Evolutionary conservation across 345 rosid species (phyloP), one percentile per base, ranked within the genome.

Genomic region (Eucalyptus virginea): DNA sequence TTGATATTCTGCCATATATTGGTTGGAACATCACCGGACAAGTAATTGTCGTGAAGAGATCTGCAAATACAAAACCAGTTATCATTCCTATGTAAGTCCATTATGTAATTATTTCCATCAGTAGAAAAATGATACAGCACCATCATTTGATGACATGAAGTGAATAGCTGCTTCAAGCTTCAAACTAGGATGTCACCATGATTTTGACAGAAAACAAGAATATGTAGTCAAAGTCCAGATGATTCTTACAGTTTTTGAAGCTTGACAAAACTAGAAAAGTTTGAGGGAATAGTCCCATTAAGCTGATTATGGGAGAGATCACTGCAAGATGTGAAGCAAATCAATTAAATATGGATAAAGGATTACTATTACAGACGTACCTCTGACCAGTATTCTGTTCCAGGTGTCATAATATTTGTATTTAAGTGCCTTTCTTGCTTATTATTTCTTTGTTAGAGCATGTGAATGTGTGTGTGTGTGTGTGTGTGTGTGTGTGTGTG

Each of bases 21-120:
- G 69, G 97, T 94, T 15, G 96, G 90, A 88, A 98, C 69, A 77
- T 96, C 94, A 86, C 99, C 99, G 81, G 42, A 93, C 91, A 98
- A 91, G 88, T 87, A 91, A 92, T 98, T 98, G 91, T 96, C 92
- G 86, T 96, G 96, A 83, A 98, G 91, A 30, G 94, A 94, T 95
- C 99, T 98, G 98, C 90, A 89, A 94, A 87, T 80, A 86, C 86
- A 88, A 88, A 89, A 30, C 87, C 87, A 44, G 40, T 26, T 11
- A 42, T 80, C 28, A 72, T 49, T 88, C 81, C 77, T 30, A 47
- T 34, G 17, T 47, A n/a, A 40, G 30, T 44, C 26, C 89, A 17
- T 40, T 32, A 21, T 32, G 62, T 49, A n/a, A 56, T 26, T 86
- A 86, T 14, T 62, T 32, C 52, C 44, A 23, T 44, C 26, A 11